phyloP scores from a whole-genome alignment of 768 basidiomycete species.

The Brasilioporus rufonigricans region DNA sequence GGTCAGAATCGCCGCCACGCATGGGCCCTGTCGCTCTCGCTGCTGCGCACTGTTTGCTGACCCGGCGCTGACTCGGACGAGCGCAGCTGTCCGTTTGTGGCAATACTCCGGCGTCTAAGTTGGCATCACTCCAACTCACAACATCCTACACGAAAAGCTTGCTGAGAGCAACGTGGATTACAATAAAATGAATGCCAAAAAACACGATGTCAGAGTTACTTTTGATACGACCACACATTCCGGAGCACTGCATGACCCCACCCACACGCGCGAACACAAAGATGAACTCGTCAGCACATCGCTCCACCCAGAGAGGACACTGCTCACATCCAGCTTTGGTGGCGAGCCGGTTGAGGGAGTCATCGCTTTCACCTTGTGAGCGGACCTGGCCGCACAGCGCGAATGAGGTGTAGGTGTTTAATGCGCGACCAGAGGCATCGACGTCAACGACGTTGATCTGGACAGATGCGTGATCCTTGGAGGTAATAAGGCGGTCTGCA shows the following conservation, averaged over 20 bases:
- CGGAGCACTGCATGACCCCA: slow-evolving; percentile 68
- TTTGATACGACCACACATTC: slow-evolving; percentile 95
- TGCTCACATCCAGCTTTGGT: slow-evolving; percentile 92
- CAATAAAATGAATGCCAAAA: slow-evolving; percentile 13
- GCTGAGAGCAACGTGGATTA: slow-evolving; percentile 13
- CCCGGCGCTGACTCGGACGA: slow-evolving; percentile 1
- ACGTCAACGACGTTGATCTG: slow-evolving; percentile 96
- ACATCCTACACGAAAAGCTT: background rate
- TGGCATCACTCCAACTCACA: background rate
- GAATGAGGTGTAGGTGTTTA: slow-evolving; percentile 82
- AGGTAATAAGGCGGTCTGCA: slow-evolving; percentile 94
- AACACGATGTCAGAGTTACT: slow-evolving; percentile 47
- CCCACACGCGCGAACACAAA: background rate
- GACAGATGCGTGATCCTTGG: slow-evolving; percentile 98
- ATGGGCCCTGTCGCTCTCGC: slow-evolving; percentile 12
- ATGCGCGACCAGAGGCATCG: slow-evolving; percentile 81
- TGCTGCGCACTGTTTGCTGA: slow-evolving; percentile 6
- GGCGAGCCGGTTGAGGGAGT: slow-evolving; percentile 93
- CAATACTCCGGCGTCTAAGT: slow-evolving; percentile 2
- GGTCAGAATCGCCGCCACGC: slow-evolving; percentile 19
- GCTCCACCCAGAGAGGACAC: background rate
- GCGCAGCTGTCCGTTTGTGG: slow-evolving; percentile 25
- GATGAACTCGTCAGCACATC: slow-evolving; percentile 7
- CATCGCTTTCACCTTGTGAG: slow-evolving; percentile 94
- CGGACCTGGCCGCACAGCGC: slow-evolving; percentile 94